These are phyloP conservation scores for Phytophthora sansomeana DNA, from an alignment of 352 stramenopile genomes.

Conservation along the genomic window DNA sequence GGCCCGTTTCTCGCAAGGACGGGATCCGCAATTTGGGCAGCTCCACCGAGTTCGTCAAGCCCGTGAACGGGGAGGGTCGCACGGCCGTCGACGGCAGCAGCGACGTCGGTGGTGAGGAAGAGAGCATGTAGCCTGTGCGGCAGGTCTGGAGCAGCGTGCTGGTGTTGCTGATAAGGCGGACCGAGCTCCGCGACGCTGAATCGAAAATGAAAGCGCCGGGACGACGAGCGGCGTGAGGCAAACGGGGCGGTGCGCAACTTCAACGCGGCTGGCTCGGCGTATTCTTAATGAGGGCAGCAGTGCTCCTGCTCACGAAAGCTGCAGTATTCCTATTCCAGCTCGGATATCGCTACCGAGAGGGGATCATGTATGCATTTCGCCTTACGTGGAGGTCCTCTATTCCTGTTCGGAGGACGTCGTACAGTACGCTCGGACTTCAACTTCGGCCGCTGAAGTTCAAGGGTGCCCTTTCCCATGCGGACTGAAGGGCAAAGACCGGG, in stretches of 20 bases:
- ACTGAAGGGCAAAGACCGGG: constrained; percentile 40
- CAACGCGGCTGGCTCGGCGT: constrained; percentile 7
- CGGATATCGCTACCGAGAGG: not conserved
- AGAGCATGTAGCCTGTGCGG: too few relatives aligned
- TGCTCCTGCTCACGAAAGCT: not conserved
- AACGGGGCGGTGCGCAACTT: constrained; percentile 24
- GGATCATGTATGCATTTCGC: not conserved
- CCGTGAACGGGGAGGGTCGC: constrained; percentile 8
- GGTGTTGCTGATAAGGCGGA: not conserved
- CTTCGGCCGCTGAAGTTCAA: constrained; percentile 44
- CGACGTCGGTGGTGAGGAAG: constrained; percentile 9
- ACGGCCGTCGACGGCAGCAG: constrained; percentile 14
- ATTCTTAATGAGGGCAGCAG: not conserved
- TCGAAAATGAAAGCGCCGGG: constrained; percentile 41
- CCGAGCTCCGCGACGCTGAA: constrained; percentile 28
- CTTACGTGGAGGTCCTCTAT: not conserved
- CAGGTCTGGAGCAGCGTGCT: too few relatives aligned
- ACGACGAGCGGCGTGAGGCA: constrained; percentile 15
- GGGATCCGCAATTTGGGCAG: constrained; percentile 40
- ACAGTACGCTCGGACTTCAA: constrained; percentile 27
- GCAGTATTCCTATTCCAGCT: not conserved
- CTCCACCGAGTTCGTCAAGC: constrained; percentile 11
- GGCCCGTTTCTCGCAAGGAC: constrained; percentile 13
- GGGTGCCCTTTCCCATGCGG: constrained; percentile 16
- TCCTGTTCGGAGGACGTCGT: not conserved